phyloP scores from a whole-genome alignment of 495 filamentous ascomycete genomes.

The Penicillium bialowiezense region DNA sequence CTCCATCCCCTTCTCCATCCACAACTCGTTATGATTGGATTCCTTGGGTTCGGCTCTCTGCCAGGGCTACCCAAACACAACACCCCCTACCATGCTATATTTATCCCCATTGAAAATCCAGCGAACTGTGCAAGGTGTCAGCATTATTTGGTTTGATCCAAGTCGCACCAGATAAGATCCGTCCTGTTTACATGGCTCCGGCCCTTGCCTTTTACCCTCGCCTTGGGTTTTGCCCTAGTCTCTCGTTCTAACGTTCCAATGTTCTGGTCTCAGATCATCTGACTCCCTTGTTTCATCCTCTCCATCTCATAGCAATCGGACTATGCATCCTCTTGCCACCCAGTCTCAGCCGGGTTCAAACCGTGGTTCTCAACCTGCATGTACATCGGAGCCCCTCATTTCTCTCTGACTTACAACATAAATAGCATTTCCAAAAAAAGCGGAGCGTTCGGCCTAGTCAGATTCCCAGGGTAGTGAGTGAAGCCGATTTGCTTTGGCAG shows the following conservation, averaged over 20 bases:
- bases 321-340: not conserved
- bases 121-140: not conserved
- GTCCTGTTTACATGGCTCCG: no score
- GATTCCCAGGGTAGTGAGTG: not conserved
- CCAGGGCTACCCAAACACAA: not conserved
- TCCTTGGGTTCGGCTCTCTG: no score
- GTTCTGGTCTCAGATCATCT: not conserved
- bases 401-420: no score
- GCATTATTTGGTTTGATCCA: not conserved
- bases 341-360: no score
- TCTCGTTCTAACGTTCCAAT: no score
- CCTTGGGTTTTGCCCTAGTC: not conserved
- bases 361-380: no score
- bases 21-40: no score
- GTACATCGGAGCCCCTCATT: no score
- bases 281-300: not conserved
- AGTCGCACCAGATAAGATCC: not conserved
- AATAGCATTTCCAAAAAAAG: no score
- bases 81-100: not conserved
- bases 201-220: not conserved
- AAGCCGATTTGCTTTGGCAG: not conserved
- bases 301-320: not conserved
- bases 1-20: no score
- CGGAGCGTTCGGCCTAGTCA: not conserved
- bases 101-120: not conserved